Conservation (phyloP, 345 rosid species). For the Salix dunnii region DNA sequence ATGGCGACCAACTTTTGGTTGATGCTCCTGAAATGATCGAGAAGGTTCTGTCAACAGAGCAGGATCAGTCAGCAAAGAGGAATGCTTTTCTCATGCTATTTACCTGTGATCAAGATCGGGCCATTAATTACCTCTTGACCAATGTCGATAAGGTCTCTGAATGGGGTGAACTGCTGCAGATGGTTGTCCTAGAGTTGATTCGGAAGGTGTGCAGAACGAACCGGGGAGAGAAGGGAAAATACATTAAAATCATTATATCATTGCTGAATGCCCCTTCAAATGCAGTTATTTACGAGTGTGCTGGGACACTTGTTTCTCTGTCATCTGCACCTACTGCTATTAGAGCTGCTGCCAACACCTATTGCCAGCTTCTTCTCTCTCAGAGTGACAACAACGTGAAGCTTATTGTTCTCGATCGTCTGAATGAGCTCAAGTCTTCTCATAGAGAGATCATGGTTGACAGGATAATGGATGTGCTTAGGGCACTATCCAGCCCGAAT, state of each 20-base stretch:
- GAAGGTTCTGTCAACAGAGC: slow-evolving; percentile 61
- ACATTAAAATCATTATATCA: slow-evolving; percentile 68
- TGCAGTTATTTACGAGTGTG: slow-evolving; percentile 73
- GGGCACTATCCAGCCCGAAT: slow-evolving; percentile 89
- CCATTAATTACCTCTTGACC: slow-evolving; percentile 56
- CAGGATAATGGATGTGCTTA: slow-evolving; percentile 81
- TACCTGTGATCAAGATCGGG: slow-evolving; percentile 65
- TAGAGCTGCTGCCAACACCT: slow-evolving; percentile 78
- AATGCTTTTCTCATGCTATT: slow-evolving; percentile 83
- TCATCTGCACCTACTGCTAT: slow-evolving; percentile 91
- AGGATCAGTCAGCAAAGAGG: slow-evolving; percentile 68
- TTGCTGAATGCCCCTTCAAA: slow-evolving; percentile 66
- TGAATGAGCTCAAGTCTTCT: slow-evolving; percentile 65
- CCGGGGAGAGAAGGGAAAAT: slow-evolving; percentile 62
- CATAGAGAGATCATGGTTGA: slow-evolving; percentile 84
- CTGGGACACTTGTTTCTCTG: slow-evolving; percentile 75
- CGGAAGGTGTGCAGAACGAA: slow-evolving; percentile 68
- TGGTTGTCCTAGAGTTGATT: slow-evolving; percentile 74
- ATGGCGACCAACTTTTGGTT: slow-evolving; percentile 65
- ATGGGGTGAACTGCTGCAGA: slow-evolving; percentile 71
- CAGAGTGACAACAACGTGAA: slow-evolving; percentile 92
- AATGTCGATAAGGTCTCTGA: slow-evolving; percentile 65
- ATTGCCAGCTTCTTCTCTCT: slow-evolving; percentile 75
- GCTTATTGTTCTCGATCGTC: slow-evolving; percentile 79
- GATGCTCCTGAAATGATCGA: slow-evolving; percentile 82